Evolutionary conservation across 1,284 basidiomycete species (phyloP), one percentile per base, ranked within the genome.

Genomic region (Malassezia vespertilionis): DNA sequence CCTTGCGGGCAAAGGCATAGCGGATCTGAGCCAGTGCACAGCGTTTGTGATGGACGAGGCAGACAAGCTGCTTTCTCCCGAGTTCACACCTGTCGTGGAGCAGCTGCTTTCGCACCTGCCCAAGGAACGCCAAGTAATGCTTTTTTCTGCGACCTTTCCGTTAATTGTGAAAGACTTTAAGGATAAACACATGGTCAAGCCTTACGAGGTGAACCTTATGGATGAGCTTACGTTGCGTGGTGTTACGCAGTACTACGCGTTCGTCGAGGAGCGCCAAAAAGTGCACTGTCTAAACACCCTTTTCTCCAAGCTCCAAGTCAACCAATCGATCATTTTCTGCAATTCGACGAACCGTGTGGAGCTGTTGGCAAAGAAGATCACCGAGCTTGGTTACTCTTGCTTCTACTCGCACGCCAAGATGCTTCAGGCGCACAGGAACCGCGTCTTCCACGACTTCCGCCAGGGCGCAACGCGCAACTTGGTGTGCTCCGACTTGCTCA

Each of bases 341-440:
- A 96, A 96, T 78, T 95, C 90, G 54, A 97, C 91, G 64, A 95
- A 95, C 76, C 89, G 91, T 56, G 91, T 97, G 74, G 91, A 97
- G 74, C 82, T 97, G 37, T 79, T 97, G 53, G 93, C 93, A 56
- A 95, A 96, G 76, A 97, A 97, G 75, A 88, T 97, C 61, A 97
- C 91, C 15, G 91, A 97, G 68, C 82, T 96, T 44, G 93, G 93
- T 61, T 97, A 97, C 74, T 96, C 90, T 40, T 97, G 93, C 77
- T 97, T 97, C 80, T 97, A 95, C 78, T 96, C 91, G 46, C 91
- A 97, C 72, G 93, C 91, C 44, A 93, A 93, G 76, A 97, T 97
- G 93, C 82, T 95, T 14, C 93, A 97, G 75, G 83, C 84, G 27
- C 88, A 96, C 73, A 87, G 93, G 56, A 97, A 97, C 76, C 84